Evolutionary conservation across 1,139 yeast genomes (phyloP).

Genomic region (Zygotorulaspora mrakii): DNA sequence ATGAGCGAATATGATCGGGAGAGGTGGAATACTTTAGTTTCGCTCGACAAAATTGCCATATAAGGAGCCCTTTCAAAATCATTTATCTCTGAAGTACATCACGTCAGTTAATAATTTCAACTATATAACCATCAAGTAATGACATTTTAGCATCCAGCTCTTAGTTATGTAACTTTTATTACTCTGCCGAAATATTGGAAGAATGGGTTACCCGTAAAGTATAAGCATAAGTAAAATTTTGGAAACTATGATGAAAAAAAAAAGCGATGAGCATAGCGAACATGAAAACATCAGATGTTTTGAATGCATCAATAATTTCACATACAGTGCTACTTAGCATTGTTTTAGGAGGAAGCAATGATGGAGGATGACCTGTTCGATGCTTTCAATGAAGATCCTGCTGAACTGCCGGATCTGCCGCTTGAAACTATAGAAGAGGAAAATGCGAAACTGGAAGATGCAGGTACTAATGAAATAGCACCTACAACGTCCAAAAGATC

Average conservation of each 20-base stretch:
- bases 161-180: too few species aligned
- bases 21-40: conserved; percentile 30
- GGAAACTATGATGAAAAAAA: conserved; percentile 2
- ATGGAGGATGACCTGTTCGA: conserved; percentile 58
- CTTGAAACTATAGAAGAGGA: conserved; percentile 20
- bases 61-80: not conserved
- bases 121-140: too few species aligned
- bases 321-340: too few species aligned
- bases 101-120: too few species aligned
- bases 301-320: too few species aligned
- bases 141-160: too few species aligned
- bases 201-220: not conserved
- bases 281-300: too few species aligned
- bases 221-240: too few species aligned
- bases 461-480: conserved; percentile 14
- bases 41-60: conserved; percentile 13
- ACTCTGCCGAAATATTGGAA: too few species aligned
- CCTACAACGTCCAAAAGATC: conserved; percentile 10
- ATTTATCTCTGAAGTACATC: too few species aligned
- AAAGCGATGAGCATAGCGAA: conserved; percentile 14
- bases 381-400: conserved; percentile 58
- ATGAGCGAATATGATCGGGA: conserved; percentile 35
- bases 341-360: conserved; percentile 16
- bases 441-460: conserved; percentile 8
- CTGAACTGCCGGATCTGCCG: conserved; percentile 39